Conservation (phyloP, 2,329 filamentous ascomycete genomes). For the Emericellopsis cladophorae region DNA sequence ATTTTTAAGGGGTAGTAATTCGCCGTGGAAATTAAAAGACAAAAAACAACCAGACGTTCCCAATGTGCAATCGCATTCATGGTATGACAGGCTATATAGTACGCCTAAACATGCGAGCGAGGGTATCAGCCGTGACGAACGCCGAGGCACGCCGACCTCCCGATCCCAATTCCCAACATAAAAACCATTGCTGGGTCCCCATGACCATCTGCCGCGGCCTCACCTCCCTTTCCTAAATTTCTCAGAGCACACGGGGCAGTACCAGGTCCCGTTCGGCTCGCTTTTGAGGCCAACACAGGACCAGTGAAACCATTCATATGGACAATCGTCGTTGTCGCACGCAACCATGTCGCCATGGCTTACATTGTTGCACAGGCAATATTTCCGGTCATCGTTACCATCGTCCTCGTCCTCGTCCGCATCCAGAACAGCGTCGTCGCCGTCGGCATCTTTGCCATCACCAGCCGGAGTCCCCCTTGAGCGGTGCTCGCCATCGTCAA, state of each 20-base stretch:
- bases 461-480: constrained; percentile 16
- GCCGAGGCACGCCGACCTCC: too few species aligned
- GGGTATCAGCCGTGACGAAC: too few species aligned
- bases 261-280: constrained; percentile 56
- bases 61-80: neutral
- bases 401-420: constrained; percentile 51
- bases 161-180: too few species aligned
- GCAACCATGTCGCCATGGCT: constrained; percentile 84
- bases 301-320: constrained; percentile 85
- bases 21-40: neutral
- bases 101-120: too few species aligned
- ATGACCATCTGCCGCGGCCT: too few species aligned
- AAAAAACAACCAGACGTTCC: neutral
- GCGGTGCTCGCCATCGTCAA: constrained; percentile 23
- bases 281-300: constrained; percentile 56
- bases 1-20: neutral
- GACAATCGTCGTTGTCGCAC: constrained; percentile 72
- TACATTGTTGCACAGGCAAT: constrained; percentile 73
- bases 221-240: constrained; percentile 12
- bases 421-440: constrained; percentile 42
- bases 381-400: constrained; percentile 66
- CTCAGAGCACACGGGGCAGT: constrained; percentile 48
- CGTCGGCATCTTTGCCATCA: constrained; percentile 26
- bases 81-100: too few species aligned
- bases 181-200: too few species aligned